Base-by-base conservation (phyloP, 2,329 filamentous ascomycete genomes). In the Gyromitra esculenta region DNA sequence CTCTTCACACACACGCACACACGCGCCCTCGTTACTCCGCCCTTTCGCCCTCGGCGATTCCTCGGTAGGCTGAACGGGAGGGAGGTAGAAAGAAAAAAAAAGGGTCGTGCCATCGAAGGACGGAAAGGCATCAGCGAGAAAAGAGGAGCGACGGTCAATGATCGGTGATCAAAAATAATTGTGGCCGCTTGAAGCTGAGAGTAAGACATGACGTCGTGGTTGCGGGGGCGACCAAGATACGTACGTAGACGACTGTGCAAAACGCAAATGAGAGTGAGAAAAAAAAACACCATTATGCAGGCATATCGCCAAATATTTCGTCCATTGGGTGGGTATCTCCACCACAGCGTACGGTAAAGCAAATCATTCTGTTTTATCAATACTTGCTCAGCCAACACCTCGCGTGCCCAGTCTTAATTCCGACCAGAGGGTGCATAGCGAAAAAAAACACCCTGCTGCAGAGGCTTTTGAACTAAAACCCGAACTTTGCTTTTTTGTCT, bases 141-240 rank as follows among this genome's bases (percentile, higher is more conserved):
- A 63, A 31, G 8, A 72, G 62, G 57, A 48, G 48, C 56, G 21
- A 56, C 31, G 37, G 72, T 74, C 64, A 74, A 74, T 74, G 72
- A 74, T 74, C 64, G 37, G 15, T 59, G 21, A 48, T 63, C 68
- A 67, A 54, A 62, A 68, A 41, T 31, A 43, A 31, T 3, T 68
- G 43, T 63, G 1, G 11, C 13, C 21, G 13, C 15, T 18, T 21
- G 48, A 54, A 43, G 48, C 50, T 39, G 39, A 68, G 21, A 21
- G 57, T 54, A 68, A 25, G 48, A 73, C 35, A 54, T 75, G 72
- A 75, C 65, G 72, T 75, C 66, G 43, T 37, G 37, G 45, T 31
- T 57, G 64, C 63, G 69, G 69, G 60, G 69, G 69, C 21, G 62
- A 73, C 31, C 52, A 59, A 60, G 48, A 9, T 56, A 60, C 15